Conservation (phyloP, 2,329 filamentous ascomycete genomes). For the Didymella pomorum region DNA sequence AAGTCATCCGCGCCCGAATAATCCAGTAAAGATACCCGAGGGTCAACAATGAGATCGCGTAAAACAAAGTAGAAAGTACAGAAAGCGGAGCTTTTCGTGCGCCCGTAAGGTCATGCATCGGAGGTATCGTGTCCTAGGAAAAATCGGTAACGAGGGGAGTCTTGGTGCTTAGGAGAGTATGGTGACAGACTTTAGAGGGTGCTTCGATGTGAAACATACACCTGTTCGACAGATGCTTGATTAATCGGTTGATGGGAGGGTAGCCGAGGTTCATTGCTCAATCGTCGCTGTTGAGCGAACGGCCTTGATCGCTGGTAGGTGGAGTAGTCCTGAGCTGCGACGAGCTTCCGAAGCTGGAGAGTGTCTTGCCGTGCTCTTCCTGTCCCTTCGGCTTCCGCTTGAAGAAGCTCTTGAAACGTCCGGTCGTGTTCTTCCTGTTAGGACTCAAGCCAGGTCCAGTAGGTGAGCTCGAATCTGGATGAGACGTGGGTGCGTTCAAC, state of each 20-base stretch:
- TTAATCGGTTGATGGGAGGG: neutral
- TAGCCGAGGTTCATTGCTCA: slow-evolving; percentile 26
- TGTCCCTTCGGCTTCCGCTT: slow-evolving; percentile 43
- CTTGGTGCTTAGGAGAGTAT: slow-evolving; percentile 7
- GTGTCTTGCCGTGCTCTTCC: slow-evolving; percentile 44
- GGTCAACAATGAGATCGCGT: slow-evolving; percentile 11
- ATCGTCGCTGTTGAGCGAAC: slow-evolving; percentile 47
- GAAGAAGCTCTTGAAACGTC: slow-evolving; percentile 49
- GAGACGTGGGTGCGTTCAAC: slow-evolving; percentile 34
- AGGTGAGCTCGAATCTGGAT: slow-evolving; percentile 14
- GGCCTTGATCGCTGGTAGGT: slow-evolving; percentile 46
- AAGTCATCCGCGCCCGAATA: slow-evolving; percentile 1
- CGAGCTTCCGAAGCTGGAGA: slow-evolving; percentile 47
- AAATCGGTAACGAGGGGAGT: slow-evolving; percentile 13
- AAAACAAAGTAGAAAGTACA: slow-evolving; percentile 24
- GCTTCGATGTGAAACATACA: neutral
- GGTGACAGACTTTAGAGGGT: neutral
- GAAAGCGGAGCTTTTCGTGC: slow-evolving; percentile 23
- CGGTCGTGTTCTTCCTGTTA: slow-evolving; percentile 39
- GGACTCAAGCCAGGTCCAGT: slow-evolving; percentile 36
- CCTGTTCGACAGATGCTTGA: neutral
- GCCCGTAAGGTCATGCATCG: slow-evolving; percentile 23
- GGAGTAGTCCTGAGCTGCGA: slow-evolving; percentile 45
- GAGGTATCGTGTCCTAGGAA: slow-evolving; percentile 22
- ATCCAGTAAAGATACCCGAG: slow-evolving; percentile 15